Percentiles rank a stretch among this genome's conserved stretches.
Evolutionary conservation across 2,329 filamentous ascomycete species (phyloP).

Genomic region (Aspergillus costaricaensis): DNA sequence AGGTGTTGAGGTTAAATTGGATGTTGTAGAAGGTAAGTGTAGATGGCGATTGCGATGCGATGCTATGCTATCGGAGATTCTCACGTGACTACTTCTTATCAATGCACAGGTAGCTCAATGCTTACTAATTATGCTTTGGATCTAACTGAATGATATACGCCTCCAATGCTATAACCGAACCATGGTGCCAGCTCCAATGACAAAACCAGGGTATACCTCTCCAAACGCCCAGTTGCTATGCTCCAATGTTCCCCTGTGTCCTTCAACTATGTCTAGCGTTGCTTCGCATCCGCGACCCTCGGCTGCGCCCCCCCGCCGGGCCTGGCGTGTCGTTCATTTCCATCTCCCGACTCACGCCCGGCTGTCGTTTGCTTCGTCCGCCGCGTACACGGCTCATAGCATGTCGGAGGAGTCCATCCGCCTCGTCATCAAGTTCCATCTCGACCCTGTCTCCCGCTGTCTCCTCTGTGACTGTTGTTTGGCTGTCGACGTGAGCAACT

Average conservation of each 20-base stretch:
- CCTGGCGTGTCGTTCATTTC: constrained; percentile 29
- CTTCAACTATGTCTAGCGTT: constrained; percentile 5
- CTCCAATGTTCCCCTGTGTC: background rate
- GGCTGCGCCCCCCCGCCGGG: constrained; percentile 20
- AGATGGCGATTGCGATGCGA: constrained; percentile 2
- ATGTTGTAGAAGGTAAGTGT: background rate
- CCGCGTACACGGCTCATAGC: constrained; percentile 39
- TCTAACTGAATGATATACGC: background rate
- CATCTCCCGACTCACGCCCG: constrained; percentile 16
- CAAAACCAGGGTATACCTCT: constrained; percentile 8
- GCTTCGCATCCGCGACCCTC: constrained; percentile 21
- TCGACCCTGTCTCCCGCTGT: constrained; percentile 39
- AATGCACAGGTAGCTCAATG: background rate
- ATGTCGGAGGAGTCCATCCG: constrained; percentile 43
- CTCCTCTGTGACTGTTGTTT: constrained; percentile 12
- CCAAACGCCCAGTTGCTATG: constrained; percentile 10
- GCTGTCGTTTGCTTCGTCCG: constrained; percentile 20
- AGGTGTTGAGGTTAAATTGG: background rate
- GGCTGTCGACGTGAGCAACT: constrained; percentile 32
- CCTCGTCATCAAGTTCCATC: constrained; percentile 48
- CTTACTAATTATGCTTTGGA: background rate
- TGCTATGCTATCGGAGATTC: background rate
- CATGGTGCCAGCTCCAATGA: background rate
- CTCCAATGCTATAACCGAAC: background rate
- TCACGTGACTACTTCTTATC: background rate